phyloP scores from a whole-genome alignment of 2,329 filamentous ascomycete genomes.

The Pestalotiopsis sp. region DNA sequence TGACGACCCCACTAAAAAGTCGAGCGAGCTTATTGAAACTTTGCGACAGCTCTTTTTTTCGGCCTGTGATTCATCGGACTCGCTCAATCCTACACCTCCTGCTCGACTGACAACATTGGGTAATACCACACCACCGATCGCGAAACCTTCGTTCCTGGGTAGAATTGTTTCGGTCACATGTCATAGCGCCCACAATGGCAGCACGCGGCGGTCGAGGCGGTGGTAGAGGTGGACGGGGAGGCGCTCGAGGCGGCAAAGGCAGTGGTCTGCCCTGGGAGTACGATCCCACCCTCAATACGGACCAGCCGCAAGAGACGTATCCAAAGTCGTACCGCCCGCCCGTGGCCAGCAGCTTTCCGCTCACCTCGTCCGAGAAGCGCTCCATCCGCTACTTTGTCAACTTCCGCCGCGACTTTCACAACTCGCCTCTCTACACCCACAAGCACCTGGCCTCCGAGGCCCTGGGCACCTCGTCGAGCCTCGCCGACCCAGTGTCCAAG shows the following conservation, averaged over 20 bases:
- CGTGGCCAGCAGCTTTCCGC: conserved; percentile 37
- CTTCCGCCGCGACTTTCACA: conserved; percentile 59
- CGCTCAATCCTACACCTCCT: not conserved
- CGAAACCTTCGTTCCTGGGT: not conserved
- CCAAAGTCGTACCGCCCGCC: conserved; percentile 54
- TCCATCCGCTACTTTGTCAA: conserved; percentile 55
- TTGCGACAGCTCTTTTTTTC: not conserved
- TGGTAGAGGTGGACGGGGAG: conserved; percentile 47
- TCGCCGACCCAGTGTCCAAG: conserved; percentile 41
- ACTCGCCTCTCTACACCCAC: conserved; percentile 59
- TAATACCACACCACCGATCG: not conserved
- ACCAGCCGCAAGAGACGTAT: conserved; percentile 61
- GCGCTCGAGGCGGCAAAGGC: conserved; percentile 48
- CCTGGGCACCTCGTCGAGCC: conserved; percentile 28
- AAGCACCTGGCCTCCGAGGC: conserved; percentile 38
- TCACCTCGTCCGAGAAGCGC: conserved; percentile 47
- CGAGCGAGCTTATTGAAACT: not conserved
- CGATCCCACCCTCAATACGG: conserved; percentile 52
- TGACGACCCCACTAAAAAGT: not conserved
- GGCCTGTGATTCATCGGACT: not conserved
- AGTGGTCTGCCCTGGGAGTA: conserved; percentile 54
- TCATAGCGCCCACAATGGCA: conserved; percentile 42
- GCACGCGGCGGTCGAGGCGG: conserved; percentile 55
- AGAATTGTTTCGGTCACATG: not conserved
- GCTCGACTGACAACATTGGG: not conserved